Conservation (phyloP, 208 protist genomes). For the Zelonia costaricensis region DNA sequence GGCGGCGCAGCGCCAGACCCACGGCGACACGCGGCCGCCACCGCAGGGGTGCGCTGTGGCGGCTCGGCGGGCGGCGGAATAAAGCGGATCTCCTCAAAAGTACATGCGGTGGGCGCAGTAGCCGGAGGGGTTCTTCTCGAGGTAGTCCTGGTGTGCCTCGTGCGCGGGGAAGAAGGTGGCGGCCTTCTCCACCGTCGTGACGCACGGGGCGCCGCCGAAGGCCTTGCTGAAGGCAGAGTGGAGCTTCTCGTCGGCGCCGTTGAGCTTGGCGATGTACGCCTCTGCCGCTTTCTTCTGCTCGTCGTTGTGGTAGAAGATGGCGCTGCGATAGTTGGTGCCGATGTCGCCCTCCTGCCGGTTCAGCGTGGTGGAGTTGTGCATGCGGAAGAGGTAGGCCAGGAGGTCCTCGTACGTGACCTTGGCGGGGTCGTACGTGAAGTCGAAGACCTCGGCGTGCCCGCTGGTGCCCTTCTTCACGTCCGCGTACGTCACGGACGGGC, state of each 20-base stretch:
- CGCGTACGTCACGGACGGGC: conserved; percentile 60
- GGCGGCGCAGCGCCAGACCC: too few species aligned
- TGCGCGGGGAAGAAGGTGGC: conserved; percentile 84
- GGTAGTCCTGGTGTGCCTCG: conserved; percentile 88
- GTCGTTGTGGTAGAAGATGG: conserved; percentile 91
- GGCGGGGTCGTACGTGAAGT: conserved; percentile 82
- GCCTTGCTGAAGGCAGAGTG: conserved; percentile 70
- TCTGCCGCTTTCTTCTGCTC: conserved; percentile 83
- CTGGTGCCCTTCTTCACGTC: conserved; percentile 93
- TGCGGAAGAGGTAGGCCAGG: conserved; percentile 93
- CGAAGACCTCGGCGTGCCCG: conserved; percentile 95
- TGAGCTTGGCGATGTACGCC: conserved; percentile 75
- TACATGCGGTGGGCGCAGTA: conserved; percentile 86
- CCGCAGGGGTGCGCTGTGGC: too few species aligned
- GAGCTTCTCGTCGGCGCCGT: conserved; percentile 54
- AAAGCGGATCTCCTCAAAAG: too few species aligned
- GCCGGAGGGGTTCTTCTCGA: conserved; percentile 76
- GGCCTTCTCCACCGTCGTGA: conserved; percentile 71
- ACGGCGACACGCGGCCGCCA: too few species aligned
- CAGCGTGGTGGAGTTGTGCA: conserved; percentile 94
- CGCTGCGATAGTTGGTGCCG: conserved; percentile 95
- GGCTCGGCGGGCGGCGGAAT: too few species aligned
- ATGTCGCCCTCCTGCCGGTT: conserved; percentile 92
- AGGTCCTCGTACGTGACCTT: conserved; percentile 87
- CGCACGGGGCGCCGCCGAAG: conserved; percentile 60